phyloP scores from a whole-genome alignment of 176 grass and related monocot genomes.

The Canna indica region DNA sequence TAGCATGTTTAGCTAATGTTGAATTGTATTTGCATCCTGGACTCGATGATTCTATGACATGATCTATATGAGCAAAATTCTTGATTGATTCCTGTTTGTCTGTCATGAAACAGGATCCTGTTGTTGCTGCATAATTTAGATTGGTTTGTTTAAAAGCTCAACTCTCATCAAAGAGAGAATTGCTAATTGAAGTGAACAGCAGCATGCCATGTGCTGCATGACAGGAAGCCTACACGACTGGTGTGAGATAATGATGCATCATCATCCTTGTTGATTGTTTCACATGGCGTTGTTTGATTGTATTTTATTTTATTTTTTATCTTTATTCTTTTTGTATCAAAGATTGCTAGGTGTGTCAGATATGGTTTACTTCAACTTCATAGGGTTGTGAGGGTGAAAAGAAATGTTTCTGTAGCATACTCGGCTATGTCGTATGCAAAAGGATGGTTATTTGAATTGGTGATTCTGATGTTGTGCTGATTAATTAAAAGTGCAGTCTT shows the following conservation, averaged over 20 bases:
- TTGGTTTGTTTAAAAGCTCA: background rate
- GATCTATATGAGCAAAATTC: no score
- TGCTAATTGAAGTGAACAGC: background rate
- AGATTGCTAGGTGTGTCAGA: background rate
- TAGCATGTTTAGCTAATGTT: no score
- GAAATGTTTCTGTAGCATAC: background rate
- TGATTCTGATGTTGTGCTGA: no score
- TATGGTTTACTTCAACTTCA: background rate
- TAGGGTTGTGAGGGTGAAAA: background rate
- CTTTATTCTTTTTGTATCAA: background rate
- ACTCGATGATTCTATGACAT: no score
- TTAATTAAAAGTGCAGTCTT: no score
- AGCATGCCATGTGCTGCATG: background rate
- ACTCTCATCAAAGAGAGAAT: background rate
- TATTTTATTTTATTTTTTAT: background rate
- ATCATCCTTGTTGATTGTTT: background rate
- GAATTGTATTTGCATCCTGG: no score
- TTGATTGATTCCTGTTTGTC: no score
- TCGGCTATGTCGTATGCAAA: no score
- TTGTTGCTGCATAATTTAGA: constrained; percentile 2
- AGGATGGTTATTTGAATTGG: no score
- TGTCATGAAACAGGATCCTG: background rate
- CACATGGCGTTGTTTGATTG: background rate
- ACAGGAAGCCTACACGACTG: background rate
- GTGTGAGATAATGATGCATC: background rate